phyloP scores from a whole-genome alignment of 768 basidiomycete genomes.

The Suillus lakei region DNA sequence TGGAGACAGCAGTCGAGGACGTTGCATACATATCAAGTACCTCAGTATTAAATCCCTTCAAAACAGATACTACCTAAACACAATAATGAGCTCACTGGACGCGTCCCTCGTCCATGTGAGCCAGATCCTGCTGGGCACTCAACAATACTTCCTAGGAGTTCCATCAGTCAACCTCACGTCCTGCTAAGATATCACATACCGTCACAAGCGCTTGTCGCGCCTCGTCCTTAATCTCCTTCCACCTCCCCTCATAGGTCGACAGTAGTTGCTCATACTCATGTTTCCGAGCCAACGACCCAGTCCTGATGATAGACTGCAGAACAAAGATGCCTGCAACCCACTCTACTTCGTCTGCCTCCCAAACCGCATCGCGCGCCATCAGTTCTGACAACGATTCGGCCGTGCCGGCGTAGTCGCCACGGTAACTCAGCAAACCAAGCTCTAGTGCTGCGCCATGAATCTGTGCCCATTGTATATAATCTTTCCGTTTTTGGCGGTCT shows the following conservation, averaged over 20 bases:
- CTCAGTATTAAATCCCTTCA: background rate
- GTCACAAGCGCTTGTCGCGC: constrained; percentile 64
- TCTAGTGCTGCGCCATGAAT: constrained; percentile 70
- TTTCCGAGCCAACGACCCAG: constrained; percentile 52
- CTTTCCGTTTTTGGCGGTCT: constrained; percentile 64
- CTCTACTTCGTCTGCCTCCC: constrained; percentile 70
- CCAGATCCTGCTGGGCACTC: constrained; percentile 5
- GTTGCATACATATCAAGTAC: background rate
- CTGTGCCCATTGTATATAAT: constrained; percentile 69
- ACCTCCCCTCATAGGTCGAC: constrained; percentile 62
- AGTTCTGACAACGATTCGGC: constrained; percentile 56
- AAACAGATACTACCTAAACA: background rate
- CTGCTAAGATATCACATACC: constrained; percentile 29
- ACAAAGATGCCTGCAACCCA: constrained; percentile 71
- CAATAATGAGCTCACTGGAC: background rate
- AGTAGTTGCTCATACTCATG: constrained; percentile 60
- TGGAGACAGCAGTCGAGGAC: background rate
- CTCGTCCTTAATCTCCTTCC: constrained; percentile 76
- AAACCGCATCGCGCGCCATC: constrained; percentile 67
- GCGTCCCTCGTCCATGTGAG: background rate
- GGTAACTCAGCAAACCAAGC: constrained; percentile 54
- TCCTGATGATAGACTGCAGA: constrained; percentile 60
- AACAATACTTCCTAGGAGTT: constrained; percentile 1
- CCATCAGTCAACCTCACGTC: background rate
- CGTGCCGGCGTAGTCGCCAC: constrained; percentile 45